Evolutionary conservation across 768 basidiomycete species (phyloP), one percentile per base, ranked within the genome.

Genomic region (Chalciporus chontae): DNA sequence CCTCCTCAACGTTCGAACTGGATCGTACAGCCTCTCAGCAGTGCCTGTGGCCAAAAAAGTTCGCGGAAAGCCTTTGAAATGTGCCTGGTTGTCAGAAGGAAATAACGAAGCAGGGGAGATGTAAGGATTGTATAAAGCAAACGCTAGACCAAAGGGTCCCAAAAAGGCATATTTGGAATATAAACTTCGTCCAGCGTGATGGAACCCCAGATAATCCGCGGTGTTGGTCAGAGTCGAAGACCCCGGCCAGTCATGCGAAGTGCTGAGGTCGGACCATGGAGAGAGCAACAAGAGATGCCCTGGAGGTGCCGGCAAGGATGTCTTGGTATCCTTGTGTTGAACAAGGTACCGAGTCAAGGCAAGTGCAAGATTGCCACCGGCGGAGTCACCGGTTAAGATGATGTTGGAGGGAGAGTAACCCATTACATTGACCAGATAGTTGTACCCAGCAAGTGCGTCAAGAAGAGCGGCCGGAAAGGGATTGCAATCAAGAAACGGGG

Each of bases 391-490:
- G 17, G 72, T 73, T 18, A 90, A 43, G 47, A 87, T 73, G 59
- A 92, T 83, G 56, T 87, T 69, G 15, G 70, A 63, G 0, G 87
- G 78, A 2, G 71, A 54, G 61, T 87, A 83, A 0, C 80, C 78
- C 23, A 84, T 69, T 8, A 60, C 68, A 43, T 77, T 70, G 32
- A 85, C 73, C 18, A 90, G 81, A 63, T 90, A 84, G 40, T 76
- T 68, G 64, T 90, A 93, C 7, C 84, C 88, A 2, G 85, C 78
- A 9, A 91, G 67, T 3, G 80, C 82, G 60, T 93, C 89, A 13
- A 92, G 68, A 0, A 93, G 72, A 17, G 85, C 85, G 0, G 84
- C 73, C 0, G 90, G 90, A 71, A 92, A 92, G 8, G 87, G 77
- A 52, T 83, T 73, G 5, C 67, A 67, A 11, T 71, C 65, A 24